phyloP scores from a whole-genome alignment of 2,329 filamentous ascomycete genomes.

The Diaporthe humulicola region DNA sequence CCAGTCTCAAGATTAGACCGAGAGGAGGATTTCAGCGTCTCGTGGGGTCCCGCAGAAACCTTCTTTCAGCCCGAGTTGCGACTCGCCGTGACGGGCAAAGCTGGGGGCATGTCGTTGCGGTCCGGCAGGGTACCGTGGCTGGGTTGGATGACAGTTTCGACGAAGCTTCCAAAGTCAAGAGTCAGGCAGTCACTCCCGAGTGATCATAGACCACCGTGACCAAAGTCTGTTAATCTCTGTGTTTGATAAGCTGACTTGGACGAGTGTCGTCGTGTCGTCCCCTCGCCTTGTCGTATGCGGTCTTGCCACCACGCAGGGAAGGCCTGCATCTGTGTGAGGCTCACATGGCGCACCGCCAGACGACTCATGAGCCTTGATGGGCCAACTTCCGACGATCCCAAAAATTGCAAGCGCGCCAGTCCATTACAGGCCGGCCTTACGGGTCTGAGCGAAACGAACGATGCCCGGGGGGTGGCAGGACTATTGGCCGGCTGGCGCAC shows the following conservation, averaged over 20 bases:
- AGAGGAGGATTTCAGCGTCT: conserved; percentile 17
- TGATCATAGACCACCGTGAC: conserved; percentile 19
- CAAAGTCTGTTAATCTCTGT: conserved; percentile 21
- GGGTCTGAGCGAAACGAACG: conserved; percentile 20
- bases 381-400: conserved; percentile 29
- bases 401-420: conserved; percentile 19
- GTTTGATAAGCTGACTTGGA: conserved; percentile 32
- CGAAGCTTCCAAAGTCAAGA: conserved; percentile 14
- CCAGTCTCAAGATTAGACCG: conserved; percentile 28
- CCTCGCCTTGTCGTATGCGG: conserved; percentile 1
- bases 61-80: conserved; percentile 29
- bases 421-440: background rate
- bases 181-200: conserved; percentile 21
- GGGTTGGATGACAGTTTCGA: conserved; percentile 24
- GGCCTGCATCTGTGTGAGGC: conserved; percentile 19
- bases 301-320: conserved; percentile 23
- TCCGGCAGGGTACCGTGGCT: conserved; percentile 22
- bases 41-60: conserved; percentile 30
- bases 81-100: conserved; percentile 26
- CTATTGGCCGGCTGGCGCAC: background rate
- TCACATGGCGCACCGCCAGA: conserved; percentile 13
- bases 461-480: background rate
- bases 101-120: conserved; percentile 12
- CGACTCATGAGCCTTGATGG: conserved; percentile 24
- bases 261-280: background rate